Evolutionary conservation across 768 basidiomycete genomes (phyloP).

Genomic region (Naganishia randhawae): DNA sequence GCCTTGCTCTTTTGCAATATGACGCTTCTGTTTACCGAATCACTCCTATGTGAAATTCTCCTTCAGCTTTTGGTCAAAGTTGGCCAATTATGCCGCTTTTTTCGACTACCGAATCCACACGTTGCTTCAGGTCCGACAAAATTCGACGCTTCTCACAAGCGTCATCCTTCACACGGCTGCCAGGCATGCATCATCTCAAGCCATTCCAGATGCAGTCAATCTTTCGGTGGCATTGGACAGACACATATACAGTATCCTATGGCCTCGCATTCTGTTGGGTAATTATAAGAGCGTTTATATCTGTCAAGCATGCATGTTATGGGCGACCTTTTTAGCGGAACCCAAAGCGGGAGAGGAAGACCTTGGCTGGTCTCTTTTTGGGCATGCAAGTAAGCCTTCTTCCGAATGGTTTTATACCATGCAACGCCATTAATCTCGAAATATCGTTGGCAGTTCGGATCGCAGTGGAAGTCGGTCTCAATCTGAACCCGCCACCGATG

Average conservation of each 20-base stretch:
- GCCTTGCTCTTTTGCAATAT: neutral
- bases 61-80: conserved; percentile 17
- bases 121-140: neutral
- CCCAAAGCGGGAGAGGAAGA: conserved; percentile 24
- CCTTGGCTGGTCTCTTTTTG: conserved; percentile 27
- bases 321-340: conserved; percentile 24
- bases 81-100: conserved; percentile 21
- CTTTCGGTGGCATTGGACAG: conserved; percentile 9
- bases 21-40: neutral
- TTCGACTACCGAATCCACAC: conserved; percentile 14
- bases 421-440: neutral
- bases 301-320: conserved; percentile 24
- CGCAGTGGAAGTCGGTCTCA: conserved; percentile 25
- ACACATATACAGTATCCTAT: conserved; percentile 22
- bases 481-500: neutral
- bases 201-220: neutral
- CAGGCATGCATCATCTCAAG: conserved; percentile 2
- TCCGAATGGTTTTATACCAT: too few relatives aligned
- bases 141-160: conserved; percentile 9
- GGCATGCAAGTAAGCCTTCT: conserved; percentile 22
- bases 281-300: conserved; percentile 26
- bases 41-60: neutral
- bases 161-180: conserved; percentile 18
- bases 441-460: conserved; percentile 5
- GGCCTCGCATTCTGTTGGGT: conserved; percentile 8